Evolutionary conservation across 495 filamentous ascomycete species (phyloP).

Genomic region (Rhizodiscina lignyota): DNA sequence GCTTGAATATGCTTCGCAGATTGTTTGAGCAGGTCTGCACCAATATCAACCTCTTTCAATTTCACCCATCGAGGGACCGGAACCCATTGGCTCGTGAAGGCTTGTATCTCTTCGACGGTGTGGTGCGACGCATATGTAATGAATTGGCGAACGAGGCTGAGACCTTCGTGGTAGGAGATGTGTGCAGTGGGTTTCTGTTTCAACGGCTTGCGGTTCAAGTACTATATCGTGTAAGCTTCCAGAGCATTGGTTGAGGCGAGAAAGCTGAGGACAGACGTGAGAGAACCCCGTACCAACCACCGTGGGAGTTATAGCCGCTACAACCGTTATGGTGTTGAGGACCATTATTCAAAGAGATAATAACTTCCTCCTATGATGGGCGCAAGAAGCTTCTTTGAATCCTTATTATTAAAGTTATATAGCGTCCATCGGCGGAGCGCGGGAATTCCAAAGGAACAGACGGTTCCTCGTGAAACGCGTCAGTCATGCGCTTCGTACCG

Average conservation of each 20-base stretch:
- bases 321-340: slow-evolving; percentile 58
- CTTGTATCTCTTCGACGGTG: slow-evolving; percentile 80
- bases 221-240: slow-evolving; percentile 29
- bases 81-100: slow-evolving; percentile 79
- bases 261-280: slow-evolving; percentile 40
- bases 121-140: slow-evolving; percentile 67
- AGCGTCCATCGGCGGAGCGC: too few relatives aligned
- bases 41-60: slow-evolving; percentile 54
- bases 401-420: too few relatives aligned
- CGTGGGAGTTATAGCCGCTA: slow-evolving; percentile 58
- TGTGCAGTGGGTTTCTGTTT: slow-evolving; percentile 67
- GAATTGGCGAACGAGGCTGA: slow-evolving; percentile 76
- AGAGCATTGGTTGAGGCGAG: neutral
- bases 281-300: slow-evolving; percentile 62
- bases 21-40: slow-evolving; percentile 36
- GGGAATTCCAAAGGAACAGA: too few relatives aligned
- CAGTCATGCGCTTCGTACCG: too few relatives aligned
- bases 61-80: slow-evolving; percentile 80
- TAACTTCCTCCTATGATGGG: too few relatives aligned
- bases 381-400: too few relatives aligned
- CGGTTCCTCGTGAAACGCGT: too few relatives aligned
- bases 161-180: slow-evolving; percentile 85
- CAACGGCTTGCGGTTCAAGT: slow-evolving; percentile 58
- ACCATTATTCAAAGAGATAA: too few relatives aligned
- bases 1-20: slow-evolving; percentile 45